Percentiles rank a stretch among this genome's conserved stretches.
These are phyloP conservation scores for Cyclospora cayetanensis DNA, from an alignment of 169 alveolate species.

Conservation along the genomic window DNA sequence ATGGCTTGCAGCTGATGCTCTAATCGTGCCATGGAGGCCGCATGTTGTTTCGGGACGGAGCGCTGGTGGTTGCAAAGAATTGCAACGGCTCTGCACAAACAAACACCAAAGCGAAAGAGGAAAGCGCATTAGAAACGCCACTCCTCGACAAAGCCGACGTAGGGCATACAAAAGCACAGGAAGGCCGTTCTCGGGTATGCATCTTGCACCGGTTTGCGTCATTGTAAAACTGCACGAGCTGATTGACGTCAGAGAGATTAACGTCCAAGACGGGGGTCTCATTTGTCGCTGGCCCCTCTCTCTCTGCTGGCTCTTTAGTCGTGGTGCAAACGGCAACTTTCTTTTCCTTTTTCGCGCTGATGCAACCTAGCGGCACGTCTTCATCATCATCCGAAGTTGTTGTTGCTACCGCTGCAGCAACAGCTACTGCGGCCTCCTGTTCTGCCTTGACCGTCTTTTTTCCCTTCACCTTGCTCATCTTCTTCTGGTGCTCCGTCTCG, in stretches of 20 bases:
- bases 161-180: not conserved
- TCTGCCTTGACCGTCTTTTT: not conserved
- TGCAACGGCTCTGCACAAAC: slow-evolving; percentile 92
- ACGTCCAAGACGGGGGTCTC: not conserved
- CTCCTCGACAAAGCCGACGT: not conserved
- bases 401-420: not conserved
- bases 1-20: slow-evolving; percentile 74
- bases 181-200: not conserved
- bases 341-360: not conserved
- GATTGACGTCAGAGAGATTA: slow-evolving; percentile 86
- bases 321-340: not conserved
- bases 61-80: slow-evolving; percentile 98
- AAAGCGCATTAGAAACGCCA: not conserved
- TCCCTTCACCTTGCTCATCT: not conserved
- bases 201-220: slow-evolving; percentile 89
- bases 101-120: not conserved
- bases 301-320: not conserved
- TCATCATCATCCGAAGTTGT: not conserved
- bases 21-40: slow-evolving; percentile 93
- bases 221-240: slow-evolving; percentile 94
- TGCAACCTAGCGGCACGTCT: not conserved
- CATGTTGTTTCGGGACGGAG: slow-evolving; percentile 95
- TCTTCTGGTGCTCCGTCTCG: not conserved
- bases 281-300: not conserved
- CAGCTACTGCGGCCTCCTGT: not conserved